These are phyloP conservation scores for Leccinellum luteum DNA, from an alignment of 768 basidiomycete species.

Conservation along the genomic window DNA sequence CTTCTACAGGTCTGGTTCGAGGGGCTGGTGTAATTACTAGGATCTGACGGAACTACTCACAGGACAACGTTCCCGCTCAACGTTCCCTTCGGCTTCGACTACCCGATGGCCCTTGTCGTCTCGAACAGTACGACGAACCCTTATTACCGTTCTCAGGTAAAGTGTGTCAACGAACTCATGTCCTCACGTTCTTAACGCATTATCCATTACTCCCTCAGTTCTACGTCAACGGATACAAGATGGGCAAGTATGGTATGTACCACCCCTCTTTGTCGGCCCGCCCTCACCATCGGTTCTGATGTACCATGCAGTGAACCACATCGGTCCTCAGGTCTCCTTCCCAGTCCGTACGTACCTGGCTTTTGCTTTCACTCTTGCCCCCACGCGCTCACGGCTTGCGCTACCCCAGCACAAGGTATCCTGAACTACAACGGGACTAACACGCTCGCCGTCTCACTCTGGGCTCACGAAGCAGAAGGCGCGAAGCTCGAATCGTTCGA, in stretches of 20 bases:
- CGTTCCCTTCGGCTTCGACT: constrained; percentile 46
- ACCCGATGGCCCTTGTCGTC: constrained; percentile 44
- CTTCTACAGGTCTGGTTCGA: constrained; percentile 41
- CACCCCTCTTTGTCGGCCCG: too few relatives aligned
- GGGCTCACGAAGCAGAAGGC: constrained; percentile 41
- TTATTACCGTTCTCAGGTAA: constrained; percentile 37
- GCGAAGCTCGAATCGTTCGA: constrained; percentile 40
- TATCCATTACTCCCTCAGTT: constrained; percentile 13
- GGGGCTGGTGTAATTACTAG: background rate
- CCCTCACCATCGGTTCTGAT: background rate
- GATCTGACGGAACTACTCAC: background rate
- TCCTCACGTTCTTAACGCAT: background rate
- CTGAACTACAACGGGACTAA: constrained; percentile 47
- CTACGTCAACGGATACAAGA: constrained; percentile 28
- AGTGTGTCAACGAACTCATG: background rate
- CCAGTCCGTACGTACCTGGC: constrained; percentile 22
- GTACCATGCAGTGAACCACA: constrained; percentile 17
- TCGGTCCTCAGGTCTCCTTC: constrained; percentile 25
- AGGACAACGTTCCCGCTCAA: constrained; percentile 40
- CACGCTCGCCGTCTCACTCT: constrained; percentile 47
- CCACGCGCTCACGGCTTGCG: constrained; percentile 8
- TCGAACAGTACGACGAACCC: constrained; percentile 46
- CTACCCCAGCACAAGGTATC: constrained; percentile 44
- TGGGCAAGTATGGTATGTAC: constrained; percentile 25
- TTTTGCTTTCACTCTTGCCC: background rate